Conservation (phyloP, 352 stramenopile species). For the Pythium periplocum region DNA sequence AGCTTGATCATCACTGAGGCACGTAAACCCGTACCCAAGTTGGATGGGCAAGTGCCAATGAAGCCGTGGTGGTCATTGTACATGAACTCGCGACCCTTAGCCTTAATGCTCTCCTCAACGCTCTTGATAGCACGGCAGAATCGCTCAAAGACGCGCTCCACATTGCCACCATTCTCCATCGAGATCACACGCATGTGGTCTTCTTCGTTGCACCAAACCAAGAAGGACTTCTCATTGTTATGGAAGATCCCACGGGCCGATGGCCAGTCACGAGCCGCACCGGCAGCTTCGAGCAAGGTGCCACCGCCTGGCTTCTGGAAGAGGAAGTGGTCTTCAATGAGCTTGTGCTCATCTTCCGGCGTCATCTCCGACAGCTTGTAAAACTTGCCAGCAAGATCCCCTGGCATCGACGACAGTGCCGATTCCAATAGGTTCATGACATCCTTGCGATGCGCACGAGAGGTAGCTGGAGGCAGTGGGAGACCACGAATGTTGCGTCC, state of each 20-base stretch:
- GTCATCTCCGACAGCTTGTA: slow-evolving; percentile 78
- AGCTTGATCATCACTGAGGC: slow-evolving; percentile 89
- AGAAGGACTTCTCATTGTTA: slow-evolving; percentile 71
- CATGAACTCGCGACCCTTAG: slow-evolving; percentile 69
- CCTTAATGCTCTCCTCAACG: slow-evolving; percentile 67
- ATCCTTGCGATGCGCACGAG: slow-evolving; percentile 72
- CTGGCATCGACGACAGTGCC: slow-evolving; percentile 67
- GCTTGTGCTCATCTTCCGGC: slow-evolving; percentile 67
- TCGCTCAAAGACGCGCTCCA: slow-evolving; percentile 74
- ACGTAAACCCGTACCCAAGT: slow-evolving; percentile 85
- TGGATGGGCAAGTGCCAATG: slow-evolving; percentile 85
- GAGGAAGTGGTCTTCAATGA: slow-evolving; percentile 73
- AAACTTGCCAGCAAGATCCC: slow-evolving; percentile 70
- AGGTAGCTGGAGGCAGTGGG: slow-evolving; percentile 76
- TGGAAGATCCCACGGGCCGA: slow-evolving; percentile 75
- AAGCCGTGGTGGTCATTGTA: slow-evolving; percentile 78
- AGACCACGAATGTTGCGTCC: slow-evolving; percentile 81
- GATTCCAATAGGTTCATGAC: slow-evolving; percentile 83
- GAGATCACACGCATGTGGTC: slow-evolving; percentile 83
- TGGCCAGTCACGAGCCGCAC: slow-evolving; percentile 66
- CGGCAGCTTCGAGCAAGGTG: slow-evolving; percentile 58
- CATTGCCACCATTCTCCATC: slow-evolving; percentile 73
- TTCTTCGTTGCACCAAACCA: slow-evolving; percentile 86
- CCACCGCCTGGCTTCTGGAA: slow-evolving; percentile 84
- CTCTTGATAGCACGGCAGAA: slow-evolving; percentile 72